phyloP scores from a whole-genome alignment of 2,329 filamentous ascomycete species.

The Trichoderma sp. region DNA sequence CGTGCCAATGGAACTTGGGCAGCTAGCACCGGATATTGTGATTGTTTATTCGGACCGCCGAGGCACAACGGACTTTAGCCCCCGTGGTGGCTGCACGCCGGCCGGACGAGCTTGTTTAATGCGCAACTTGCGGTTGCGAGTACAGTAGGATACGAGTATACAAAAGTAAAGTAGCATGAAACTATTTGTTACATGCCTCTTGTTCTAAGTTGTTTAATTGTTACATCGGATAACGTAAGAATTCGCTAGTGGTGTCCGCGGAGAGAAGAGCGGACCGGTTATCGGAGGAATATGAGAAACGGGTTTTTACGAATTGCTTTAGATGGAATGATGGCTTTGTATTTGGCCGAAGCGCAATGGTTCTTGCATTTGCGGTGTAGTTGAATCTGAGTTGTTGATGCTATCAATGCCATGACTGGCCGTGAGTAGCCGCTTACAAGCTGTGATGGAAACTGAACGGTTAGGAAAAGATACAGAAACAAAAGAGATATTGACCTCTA shows the following conservation, averaged over 20 bases:
- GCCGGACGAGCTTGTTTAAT: neutral
- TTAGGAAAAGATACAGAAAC: neutral
- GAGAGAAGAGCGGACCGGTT: neutral
- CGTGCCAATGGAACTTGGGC: neutral
- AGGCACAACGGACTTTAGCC: neutral
- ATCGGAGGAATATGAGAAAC: neutral
- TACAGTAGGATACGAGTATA: too few relatives aligned
- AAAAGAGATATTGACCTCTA: neutral
- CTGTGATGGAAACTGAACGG: neutral
- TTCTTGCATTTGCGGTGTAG: neutral
- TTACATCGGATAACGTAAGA: neutral
- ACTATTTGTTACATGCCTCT: neutral
- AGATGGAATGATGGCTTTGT: neutral
- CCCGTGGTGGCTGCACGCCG: neutral
- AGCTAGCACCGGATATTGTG: neutral
- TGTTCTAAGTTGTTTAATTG: neutral
- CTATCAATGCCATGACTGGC: neutral
- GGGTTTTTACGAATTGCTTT: neutral
- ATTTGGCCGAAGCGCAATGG: neutral
- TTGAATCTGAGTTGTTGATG: neutral
- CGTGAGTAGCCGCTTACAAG: neutral
- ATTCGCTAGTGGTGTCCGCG: neutral
- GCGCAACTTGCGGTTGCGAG: too few relatives aligned
- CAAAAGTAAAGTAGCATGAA: neutral
- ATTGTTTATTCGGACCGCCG: neutral